These are phyloP conservation scores for Sanghuangporus weigelae DNA, from an alignment of 1,284 basidiomycete species.

Conservation along the genomic window DNA sequence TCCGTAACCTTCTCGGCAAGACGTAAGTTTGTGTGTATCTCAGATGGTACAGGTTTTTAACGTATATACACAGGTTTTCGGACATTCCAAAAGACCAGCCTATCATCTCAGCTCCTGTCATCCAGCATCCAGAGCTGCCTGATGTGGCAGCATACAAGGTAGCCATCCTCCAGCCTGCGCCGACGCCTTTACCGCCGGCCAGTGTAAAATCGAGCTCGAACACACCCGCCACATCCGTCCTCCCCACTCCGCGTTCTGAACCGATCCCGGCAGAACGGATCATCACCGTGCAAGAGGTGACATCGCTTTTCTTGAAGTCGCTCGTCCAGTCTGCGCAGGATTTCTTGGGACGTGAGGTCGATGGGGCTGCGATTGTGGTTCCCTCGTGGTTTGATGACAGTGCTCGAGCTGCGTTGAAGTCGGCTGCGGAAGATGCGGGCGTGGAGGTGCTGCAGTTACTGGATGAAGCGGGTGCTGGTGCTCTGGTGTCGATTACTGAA, in stretches of 20 bases:
- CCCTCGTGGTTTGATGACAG: constrained; percentile 71
- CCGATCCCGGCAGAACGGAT: constrained; percentile 71
- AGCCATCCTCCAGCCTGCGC: constrained; percentile 72
- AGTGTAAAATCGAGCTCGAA: constrained; percentile 37
- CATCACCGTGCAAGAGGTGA: constrained; percentile 81
- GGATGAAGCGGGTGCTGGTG: constrained; percentile 80
- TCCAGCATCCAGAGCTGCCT: constrained; percentile 68
- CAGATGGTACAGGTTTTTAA: neutral
- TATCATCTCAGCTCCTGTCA: constrained; percentile 57
- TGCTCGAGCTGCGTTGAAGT: constrained; percentile 69
- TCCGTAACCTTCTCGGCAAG: constrained; percentile 92
- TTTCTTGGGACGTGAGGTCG: constrained; percentile 82
- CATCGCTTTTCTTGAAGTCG: constrained; percentile 81
- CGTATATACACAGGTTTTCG: constrained; percentile 50
- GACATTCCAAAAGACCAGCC: constrained; percentile 57
- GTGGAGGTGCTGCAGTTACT: constrained; percentile 82
- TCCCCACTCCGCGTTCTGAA: constrained; percentile 75
- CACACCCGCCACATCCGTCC: constrained; percentile 65
- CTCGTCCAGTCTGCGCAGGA: constrained; percentile 87
- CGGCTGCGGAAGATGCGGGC: constrained; percentile 77
- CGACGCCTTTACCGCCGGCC: constrained; percentile 44
- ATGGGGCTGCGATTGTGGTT: constrained; percentile 82
- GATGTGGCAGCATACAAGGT: constrained; percentile 86
- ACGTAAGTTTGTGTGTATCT: constrained; percentile 45
- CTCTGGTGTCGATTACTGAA: constrained; percentile 48